These are phyloP conservation scores for Cornus suecica DNA, from an alignment of 148 eudicot species.

Conservation along the genomic window DNA sequence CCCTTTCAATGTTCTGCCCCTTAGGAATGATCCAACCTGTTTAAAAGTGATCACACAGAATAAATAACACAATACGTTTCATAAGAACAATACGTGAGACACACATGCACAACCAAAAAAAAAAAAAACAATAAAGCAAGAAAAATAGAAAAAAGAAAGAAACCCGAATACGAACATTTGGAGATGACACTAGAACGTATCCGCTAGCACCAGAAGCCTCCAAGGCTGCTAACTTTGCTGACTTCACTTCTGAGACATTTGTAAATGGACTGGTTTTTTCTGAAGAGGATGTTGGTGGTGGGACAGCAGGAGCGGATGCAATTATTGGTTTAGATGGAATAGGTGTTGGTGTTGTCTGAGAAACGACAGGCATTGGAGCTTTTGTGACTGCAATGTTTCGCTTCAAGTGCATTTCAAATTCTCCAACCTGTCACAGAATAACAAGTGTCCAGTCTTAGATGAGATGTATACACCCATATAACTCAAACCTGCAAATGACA, in stretches of 20 bases:
- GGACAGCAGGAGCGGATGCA: conserved; percentile 42
- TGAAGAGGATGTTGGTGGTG: conserved; percentile 42
- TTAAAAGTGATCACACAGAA: not conserved
- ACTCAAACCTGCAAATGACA: not conserved
- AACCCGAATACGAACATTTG: conserved; percentile 55
- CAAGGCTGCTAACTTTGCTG: conserved; percentile 64
- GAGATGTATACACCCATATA: not conserved
- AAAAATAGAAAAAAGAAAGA: too few relatives aligned
- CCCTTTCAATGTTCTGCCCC: conserved; percentile 69
- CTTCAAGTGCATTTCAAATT: conserved; percentile 86
- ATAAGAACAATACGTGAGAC: not conserved
- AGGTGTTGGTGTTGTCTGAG: conserved; percentile 45
- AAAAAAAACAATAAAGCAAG: too few relatives aligned
- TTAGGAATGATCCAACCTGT: conserved; percentile 85
- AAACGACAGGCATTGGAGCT: conserved; percentile 39
- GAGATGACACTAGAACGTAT: conserved; percentile 72
- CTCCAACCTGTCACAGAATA: conserved; percentile 64
- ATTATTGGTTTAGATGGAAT: conserved; percentile 50
- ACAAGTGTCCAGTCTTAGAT: conserved; percentile 4
- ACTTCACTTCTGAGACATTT: conserved; percentile 42
- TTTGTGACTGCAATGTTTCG: conserved; percentile 55
- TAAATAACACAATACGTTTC: not conserved
- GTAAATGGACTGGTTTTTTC: conserved; percentile 68
- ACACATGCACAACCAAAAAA: too few relatives aligned
- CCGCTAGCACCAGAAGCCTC: conserved; percentile 81